Percentiles rank a stretch among this genome's conserved stretches.
phyloP scores from a whole-genome alignment of 768 basidiomycete genomes.

The Rhizopogon roseolus region DNA sequence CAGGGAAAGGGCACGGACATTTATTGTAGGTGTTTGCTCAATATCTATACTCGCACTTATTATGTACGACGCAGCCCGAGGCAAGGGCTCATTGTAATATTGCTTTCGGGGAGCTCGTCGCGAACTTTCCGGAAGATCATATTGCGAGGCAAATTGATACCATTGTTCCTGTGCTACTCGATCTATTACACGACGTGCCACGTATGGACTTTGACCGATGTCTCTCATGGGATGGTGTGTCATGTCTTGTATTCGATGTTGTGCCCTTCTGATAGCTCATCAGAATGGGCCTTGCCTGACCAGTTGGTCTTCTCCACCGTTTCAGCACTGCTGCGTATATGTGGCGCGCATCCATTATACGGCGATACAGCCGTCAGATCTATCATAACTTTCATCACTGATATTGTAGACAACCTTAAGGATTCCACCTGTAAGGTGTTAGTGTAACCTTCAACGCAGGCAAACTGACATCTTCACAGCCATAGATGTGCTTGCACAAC shows the following conservation, averaged over 20 bases:
- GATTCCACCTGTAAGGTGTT: conserved; percentile 46
- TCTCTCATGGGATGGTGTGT: conserved; percentile 74
- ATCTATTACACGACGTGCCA: conserved; percentile 68
- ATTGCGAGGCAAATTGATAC: conserved; percentile 47
- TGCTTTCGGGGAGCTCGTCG: conserved; percentile 75
- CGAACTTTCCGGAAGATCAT: conserved; percentile 54
- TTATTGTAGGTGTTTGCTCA: conserved; percentile 47
- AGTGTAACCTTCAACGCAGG: background rate
- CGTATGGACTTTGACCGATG: conserved; percentile 73
- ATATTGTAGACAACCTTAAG: conserved; percentile 45
- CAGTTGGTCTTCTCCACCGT: conserved; percentile 78
- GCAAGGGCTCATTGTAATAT: conserved; percentile 76
- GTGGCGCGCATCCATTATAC: conserved; percentile 46
- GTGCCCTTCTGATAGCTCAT: background rate
- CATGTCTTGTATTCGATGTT: background rate
- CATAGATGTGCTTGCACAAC: conserved; percentile 65
- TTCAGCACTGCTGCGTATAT: conserved; percentile 67
- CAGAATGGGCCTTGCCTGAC: conserved; percentile 86
- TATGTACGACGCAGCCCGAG: conserved; percentile 43
- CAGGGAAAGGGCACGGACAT: conserved; percentile 30
- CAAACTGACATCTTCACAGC: conserved; percentile 35
- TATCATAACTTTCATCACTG: too few relatives aligned
- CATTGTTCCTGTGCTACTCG: conserved; percentile 56
- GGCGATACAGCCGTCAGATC: conserved; percentile 39
- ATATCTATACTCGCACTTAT: background rate